Conservation (phyloP, 768 basidiomycete genomes). For the Trametopsis cervina region DNA sequence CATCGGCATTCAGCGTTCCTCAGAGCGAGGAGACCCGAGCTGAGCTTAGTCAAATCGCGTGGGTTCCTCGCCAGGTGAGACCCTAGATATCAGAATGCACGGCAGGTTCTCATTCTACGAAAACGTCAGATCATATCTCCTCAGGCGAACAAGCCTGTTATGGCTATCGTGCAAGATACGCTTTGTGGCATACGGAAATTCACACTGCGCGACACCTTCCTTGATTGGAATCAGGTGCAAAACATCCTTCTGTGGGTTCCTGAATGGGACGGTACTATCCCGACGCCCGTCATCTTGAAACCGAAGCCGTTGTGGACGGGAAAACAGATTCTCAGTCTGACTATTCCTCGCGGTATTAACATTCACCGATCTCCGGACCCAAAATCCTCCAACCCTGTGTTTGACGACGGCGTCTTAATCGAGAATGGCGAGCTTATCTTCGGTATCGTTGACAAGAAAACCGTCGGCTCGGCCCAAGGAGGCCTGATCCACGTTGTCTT, state of each 20-base stretch:
- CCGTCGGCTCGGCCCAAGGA: constrained; percentile 92
- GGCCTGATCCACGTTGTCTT: constrained; percentile 96
- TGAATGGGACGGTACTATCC: constrained; percentile 92
- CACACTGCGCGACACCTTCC: constrained; percentile 89
- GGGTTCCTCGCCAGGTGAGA: constrained; percentile 91
- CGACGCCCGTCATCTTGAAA: constrained; percentile 90
- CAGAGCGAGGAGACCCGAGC: constrained; percentile 98
- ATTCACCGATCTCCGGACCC: constrained; percentile 77
- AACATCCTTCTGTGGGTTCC: constrained; percentile 98
- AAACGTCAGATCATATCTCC: constrained; percentile 89
- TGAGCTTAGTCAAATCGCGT: constrained; percentile 95
- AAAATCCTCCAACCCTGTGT: constrained; percentile 71
- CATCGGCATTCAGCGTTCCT: constrained; percentile 58
- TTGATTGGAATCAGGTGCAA: constrained; percentile 94
- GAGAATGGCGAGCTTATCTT: constrained; percentile 96
- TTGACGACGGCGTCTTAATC: constrained; percentile 92
- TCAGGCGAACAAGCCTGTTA: constrained; percentile 98
- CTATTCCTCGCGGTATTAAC: constrained; percentile 94
- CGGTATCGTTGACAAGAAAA: constrained; percentile 97
- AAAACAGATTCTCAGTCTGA: constrained; percentile 90
- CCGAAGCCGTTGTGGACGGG: constrained; percentile 98
- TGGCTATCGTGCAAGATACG: constrained; percentile 99
- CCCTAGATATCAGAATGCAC: constrained; percentile 3
- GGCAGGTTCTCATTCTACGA: background rate
- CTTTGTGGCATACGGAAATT: constrained; percentile 97